Conservation (phyloP, 2,329 filamentous ascomycete genomes). For the Cephalotrichum gorgonifer region DNA sequence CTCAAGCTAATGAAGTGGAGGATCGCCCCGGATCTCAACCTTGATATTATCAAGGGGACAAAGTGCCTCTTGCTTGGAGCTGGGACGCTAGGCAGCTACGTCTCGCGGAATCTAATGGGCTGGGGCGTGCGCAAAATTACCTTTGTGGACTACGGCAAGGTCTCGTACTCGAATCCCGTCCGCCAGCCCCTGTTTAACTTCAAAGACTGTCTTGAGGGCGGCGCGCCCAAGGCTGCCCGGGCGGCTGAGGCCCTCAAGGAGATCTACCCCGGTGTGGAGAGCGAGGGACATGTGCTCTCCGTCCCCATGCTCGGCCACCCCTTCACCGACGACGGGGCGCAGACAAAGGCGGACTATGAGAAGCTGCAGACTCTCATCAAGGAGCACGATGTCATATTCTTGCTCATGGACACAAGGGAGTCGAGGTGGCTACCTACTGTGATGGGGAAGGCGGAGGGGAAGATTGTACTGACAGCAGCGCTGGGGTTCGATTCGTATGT, state of each 20-base stretch:
- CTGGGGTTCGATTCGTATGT: constrained; percentile 95
- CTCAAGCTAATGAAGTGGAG: constrained; percentile 99
- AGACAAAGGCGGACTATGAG: constrained; percentile 64
- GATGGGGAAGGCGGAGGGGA: constrained; percentile 85
- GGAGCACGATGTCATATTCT: constrained; percentile 82
- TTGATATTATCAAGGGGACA: constrained; percentile 80
- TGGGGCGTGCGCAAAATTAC: constrained; percentile 96
- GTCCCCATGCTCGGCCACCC: constrained; percentile 96
- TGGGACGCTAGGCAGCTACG: constrained; percentile 87
- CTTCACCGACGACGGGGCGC: constrained; percentile 55
- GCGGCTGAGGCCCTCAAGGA: constrained; percentile 72
- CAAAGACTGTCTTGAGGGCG: constrained; percentile 77
- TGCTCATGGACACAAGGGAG: constrained; percentile 95
- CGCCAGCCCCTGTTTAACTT: constrained; percentile 89
- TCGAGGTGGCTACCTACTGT: constrained; percentile 92
- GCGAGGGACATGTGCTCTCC: constrained; percentile 67
- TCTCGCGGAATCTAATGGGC: constrained; percentile 81
- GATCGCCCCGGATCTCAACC: constrained; percentile 76
- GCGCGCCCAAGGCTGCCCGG: constrained; percentile 68
- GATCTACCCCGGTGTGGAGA: constrained; percentile 86
- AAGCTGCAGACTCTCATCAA: constrained; percentile 65
- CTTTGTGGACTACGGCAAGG: constrained; percentile 85
- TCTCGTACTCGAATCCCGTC: constrained; percentile 95
- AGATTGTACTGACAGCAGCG: constrained; percentile 94
- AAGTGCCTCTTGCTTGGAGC: constrained; percentile 87